Evolutionary conservation across 2,329 filamentous ascomycete species (phyloP).

Genomic region (Neopestalotiopsis rosae): DNA sequence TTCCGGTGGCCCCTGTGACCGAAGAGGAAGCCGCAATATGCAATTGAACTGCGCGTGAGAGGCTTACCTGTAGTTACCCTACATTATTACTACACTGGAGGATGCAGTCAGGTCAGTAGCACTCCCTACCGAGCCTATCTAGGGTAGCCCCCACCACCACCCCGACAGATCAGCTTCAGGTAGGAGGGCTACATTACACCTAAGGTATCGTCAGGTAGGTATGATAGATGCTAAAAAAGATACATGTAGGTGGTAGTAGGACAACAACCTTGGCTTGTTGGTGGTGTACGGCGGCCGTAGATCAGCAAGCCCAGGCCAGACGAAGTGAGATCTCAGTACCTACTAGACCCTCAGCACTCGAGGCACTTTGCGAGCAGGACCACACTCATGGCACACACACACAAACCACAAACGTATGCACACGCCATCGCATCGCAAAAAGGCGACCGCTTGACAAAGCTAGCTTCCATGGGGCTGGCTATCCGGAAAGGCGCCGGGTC

Average conservation of each 20-base stretch:
- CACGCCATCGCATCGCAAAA: too few relatives aligned
- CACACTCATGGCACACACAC: too few relatives aligned
- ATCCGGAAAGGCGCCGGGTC: background rate
- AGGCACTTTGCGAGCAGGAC: too few relatives aligned
- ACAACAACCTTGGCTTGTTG: too few relatives aligned
- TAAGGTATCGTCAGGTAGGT: background rate
- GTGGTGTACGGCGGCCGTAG: too few relatives aligned
- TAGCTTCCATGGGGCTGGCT: background rate
- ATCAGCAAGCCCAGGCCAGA: too few relatives aligned
- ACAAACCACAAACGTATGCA: too few relatives aligned
- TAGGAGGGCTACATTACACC: background rate
- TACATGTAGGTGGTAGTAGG: too few relatives aligned
- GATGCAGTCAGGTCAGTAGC: background rate
- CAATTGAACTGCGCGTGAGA: background rate
- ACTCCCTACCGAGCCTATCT: background rate
- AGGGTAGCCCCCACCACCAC: background rate
- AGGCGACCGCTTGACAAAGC: background rate
- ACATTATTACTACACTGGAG: background rate
- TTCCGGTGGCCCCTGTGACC: conserved; percentile 3
- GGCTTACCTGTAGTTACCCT: background rate
- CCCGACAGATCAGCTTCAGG: background rate
- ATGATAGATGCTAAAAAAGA: too few relatives aligned
- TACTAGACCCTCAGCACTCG: too few relatives aligned
- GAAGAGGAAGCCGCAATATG: conserved; percentile 12
- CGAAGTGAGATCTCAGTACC: too few relatives aligned